Conservation (phyloP, 2,329 filamentous ascomycete genomes). For the Nigrospora oryzae region DNA sequence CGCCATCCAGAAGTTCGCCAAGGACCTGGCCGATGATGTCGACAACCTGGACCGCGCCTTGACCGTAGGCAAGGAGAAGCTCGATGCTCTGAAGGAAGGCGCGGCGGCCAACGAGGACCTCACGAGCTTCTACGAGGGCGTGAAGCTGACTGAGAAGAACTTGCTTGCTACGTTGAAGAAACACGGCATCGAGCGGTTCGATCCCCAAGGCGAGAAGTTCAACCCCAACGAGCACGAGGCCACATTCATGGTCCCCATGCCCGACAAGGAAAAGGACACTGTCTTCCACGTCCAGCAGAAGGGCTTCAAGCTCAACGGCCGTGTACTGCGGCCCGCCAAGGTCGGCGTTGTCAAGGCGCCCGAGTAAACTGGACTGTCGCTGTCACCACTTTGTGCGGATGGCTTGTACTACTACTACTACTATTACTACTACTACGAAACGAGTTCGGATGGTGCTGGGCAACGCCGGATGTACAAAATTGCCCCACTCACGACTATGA, state of each 20-base stretch:
- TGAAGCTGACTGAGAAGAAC: conserved; percentile 92
- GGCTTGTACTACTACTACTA: conserved; percentile 7
- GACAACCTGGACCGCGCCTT: conserved; percentile 97
- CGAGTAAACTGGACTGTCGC: conserved; percentile 2
- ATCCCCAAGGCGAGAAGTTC: conserved; percentile 79
- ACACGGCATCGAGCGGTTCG: conserved; percentile 86
- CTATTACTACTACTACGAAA: conserved; percentile 7
- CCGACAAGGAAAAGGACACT: conserved; percentile 80
- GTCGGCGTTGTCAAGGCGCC: conserved; percentile 83
- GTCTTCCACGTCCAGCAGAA: conserved; percentile 93
- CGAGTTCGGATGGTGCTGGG: conserved; percentile 5
- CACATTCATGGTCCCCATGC: conserved; percentile 83
- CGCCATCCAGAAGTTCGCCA: conserved; percentile 91
- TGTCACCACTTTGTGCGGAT: conserved; percentile 1
- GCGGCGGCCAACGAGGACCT: conserved; percentile 53
- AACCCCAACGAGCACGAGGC: conserved; percentile 96
- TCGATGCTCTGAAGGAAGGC: conserved; percentile 39
- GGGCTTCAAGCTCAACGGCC: conserved; percentile 88
- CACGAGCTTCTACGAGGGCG: conserved; percentile 71
- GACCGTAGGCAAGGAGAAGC: conserved; percentile 67
- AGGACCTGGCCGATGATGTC: conserved; percentile 88
- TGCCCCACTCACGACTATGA: conserved; percentile 6
- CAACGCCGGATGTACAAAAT: conserved; percentile 3
- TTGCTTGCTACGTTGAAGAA: conserved; percentile 83
- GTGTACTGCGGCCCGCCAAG: conserved; percentile 85